These are phyloP conservation scores for Penicillium sp. DNA, from an alignment of 2,329 filamentous ascomycete species.

Conservation along the genomic window DNA sequence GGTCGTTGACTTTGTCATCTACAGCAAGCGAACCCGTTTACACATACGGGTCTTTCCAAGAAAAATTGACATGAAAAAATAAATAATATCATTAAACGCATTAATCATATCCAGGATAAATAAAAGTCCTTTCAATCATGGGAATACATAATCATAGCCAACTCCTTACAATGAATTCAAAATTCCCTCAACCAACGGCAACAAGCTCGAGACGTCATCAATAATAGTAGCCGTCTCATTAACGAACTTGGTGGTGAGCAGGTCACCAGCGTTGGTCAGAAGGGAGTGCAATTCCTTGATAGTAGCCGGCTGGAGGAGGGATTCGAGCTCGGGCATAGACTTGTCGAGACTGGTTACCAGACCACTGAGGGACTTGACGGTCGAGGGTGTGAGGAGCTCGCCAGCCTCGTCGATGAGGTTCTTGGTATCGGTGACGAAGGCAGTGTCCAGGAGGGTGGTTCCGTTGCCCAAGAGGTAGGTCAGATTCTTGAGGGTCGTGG, in stretches of 20 bases:
- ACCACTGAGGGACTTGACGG: slow-evolving; percentile 27
- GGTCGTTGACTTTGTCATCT: no score
- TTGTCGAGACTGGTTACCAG: slow-evolving; percentile 28
- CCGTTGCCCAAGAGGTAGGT: slow-evolving; percentile 33
- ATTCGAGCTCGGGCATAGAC: slow-evolving; percentile 30
- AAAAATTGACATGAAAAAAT: not conserved
- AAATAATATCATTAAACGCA: slow-evolving; percentile 18
- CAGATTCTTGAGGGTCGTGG: slow-evolving; percentile 29
- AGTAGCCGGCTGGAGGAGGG: slow-evolving; percentile 23
- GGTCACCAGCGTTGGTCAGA: slow-evolving; percentile 27
- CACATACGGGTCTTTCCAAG: not conserved
- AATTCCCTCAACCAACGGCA: slow-evolving; percentile 20
- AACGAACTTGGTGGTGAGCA: slow-evolving; percentile 29
- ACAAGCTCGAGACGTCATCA: slow-evolving; percentile 19
- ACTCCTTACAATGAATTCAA: slow-evolving; percentile 19
- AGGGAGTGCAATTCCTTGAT: slow-evolving; percentile 26
- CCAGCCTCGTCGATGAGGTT: slow-evolving; percentile 29
- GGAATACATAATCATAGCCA: slow-evolving; percentile 14
- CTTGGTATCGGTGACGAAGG: slow-evolving; percentile 32
- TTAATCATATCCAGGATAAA: slow-evolving; percentile 20
- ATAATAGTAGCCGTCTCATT: slow-evolving; percentile 25
- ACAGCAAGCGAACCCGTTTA: no score
- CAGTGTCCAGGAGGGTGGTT: slow-evolving; percentile 29
- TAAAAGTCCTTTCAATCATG: slow-evolving; percentile 16
- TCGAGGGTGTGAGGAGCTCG: slow-evolving; percentile 28